Base-by-base conservation (phyloP, 176 grass and related monocot species). In the Poa annua region DNA sequence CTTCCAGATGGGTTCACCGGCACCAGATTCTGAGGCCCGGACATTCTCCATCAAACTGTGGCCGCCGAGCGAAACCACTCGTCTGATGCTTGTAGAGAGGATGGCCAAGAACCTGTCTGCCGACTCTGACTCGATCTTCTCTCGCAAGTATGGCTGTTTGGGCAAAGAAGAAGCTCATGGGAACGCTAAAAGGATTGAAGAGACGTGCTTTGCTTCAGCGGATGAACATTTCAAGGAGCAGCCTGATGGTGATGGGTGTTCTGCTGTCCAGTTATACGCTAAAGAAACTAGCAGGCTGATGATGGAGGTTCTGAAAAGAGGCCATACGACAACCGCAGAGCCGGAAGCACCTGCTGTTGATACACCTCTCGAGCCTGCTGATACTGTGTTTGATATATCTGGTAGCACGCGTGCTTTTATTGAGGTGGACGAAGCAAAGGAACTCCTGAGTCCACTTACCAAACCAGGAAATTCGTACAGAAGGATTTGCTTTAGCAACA, bases 41-140 rank as follows among this genome's bases (percentile, higher is more conserved):
- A 76, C 88, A 51, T 96, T 89, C 62, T 96, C 94, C 49, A 89
- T 96, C 78, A 96, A 96, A 34, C 86, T 96, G 51, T 96, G 94
- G 94, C 91, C 94, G 15, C 94, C 91, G 8, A 93, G 94, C 83
- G 91, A 86, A 38, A 93, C 57, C 64, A 91, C 90, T 49, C 84
- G 88, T 55, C 42, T 87, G 50, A 71, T 89, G 71, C 88, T 96
- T 61, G 88, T 93, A 17, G 86, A 96, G 42, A 81, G 81, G 81
- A 96, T 96, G 86, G 89, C 88, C 57, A 96, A 80, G 32, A 96
- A 96, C 52, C 81, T 96, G 3, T 91, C 84, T 7, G 83, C 81
- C 4, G 88, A 96, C 49, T 85, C 81, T 3, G 86, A 93, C 41
- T 89, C 88, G 2, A 89, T 93, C 21, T 93, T 96, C 50, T 91